phyloP scores from a whole-genome alignment of 805 yeast genomes.

The Kockiozyma suomiensis region DNA sequence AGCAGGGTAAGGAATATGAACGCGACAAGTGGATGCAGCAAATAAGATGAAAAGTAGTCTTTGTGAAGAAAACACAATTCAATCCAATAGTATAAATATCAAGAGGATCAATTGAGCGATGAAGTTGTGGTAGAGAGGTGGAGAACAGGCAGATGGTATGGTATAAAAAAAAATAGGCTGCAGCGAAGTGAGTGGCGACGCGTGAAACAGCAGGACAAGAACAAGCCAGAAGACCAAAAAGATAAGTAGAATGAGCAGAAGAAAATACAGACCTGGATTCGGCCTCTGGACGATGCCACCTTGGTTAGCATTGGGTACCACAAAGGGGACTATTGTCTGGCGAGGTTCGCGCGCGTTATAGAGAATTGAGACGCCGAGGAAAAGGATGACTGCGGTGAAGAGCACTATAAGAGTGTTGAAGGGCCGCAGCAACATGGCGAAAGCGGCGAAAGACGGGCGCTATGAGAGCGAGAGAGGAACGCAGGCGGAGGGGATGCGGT shows the following conservation, averaged over 20 bases:
- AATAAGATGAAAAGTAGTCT: too few relatives aligned
- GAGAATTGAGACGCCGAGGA: slow-evolving; percentile 28
- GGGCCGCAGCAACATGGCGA: slow-evolving; percentile 30
- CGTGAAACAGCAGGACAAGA: neutral
- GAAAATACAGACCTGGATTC: slow-evolving; percentile 7
- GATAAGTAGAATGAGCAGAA: neutral
- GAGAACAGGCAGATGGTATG: neutral
- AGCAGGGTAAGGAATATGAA: too few relatives aligned
- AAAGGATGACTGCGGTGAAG: slow-evolving; percentile 26
- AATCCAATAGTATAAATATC: neutral
- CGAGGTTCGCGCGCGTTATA: slow-evolving; percentile 14
- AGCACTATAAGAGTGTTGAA: slow-evolving; percentile 29
- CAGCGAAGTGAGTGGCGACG: neutral
- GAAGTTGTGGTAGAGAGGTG: neutral
- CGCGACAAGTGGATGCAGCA: too few relatives aligned
- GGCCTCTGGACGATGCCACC: neutral
- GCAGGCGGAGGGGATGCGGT: neutral
- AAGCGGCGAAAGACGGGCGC: neutral
- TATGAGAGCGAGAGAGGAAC: neutral
- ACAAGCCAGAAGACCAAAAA: neutral
- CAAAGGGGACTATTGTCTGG: slow-evolving; percentile 23
- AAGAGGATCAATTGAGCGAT: neutral
- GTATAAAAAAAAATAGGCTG: too few relatives aligned
- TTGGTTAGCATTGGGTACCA: slow-evolving; percentile 2
- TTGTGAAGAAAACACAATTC: neutral